Percentiles rank a stretch among this genome's conserved stretches.
Evolutionary conservation across 1,284 basidiomycete species (phyloP).

Genomic region (Ganoderma lingzhi): DNA sequence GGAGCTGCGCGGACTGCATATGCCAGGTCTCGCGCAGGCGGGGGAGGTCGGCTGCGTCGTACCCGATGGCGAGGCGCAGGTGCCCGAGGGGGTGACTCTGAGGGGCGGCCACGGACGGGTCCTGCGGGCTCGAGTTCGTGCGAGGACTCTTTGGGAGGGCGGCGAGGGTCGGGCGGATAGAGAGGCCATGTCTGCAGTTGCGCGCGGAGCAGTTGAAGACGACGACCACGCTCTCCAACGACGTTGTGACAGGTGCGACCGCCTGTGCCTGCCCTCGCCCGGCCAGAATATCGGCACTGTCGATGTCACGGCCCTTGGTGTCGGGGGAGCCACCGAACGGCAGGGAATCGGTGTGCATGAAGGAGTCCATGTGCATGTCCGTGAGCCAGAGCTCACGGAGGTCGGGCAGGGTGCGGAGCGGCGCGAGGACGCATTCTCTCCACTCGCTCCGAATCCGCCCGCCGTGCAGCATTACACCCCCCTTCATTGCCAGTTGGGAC

Average conservation of each 20-base stretch:
- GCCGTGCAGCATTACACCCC: background rate
- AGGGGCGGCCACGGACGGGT: background rate
- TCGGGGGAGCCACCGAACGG: background rate
- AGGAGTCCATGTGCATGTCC: background rate
- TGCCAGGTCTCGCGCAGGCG: background rate
- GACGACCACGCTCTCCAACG: background rate
- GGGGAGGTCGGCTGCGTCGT: background rate
- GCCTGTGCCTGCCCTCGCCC: background rate
- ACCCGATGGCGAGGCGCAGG: background rate
- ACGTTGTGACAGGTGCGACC: no score
- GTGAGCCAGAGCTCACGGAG: background rate
- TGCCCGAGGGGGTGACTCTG: background rate
- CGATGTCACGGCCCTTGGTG: background rate
- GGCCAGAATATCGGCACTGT: background rate
- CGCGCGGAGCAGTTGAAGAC: background rate
- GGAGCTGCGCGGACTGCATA: background rate
- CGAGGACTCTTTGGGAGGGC: background rate
- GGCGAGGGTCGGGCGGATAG: background rate
- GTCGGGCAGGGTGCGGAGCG: background rate
- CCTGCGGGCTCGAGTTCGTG: background rate
- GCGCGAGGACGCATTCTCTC: background rate
- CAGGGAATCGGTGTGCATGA: background rate
- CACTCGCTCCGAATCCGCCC: background rate
- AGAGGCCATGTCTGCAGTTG: background rate
- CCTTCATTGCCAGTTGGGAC: background rate